Percentiles rank a stretch among this genome's conserved stretches.
phyloP scores from a whole-genome alignment of 768 basidiomycete genomes.

The Lactarius hengduanensis region DNA sequence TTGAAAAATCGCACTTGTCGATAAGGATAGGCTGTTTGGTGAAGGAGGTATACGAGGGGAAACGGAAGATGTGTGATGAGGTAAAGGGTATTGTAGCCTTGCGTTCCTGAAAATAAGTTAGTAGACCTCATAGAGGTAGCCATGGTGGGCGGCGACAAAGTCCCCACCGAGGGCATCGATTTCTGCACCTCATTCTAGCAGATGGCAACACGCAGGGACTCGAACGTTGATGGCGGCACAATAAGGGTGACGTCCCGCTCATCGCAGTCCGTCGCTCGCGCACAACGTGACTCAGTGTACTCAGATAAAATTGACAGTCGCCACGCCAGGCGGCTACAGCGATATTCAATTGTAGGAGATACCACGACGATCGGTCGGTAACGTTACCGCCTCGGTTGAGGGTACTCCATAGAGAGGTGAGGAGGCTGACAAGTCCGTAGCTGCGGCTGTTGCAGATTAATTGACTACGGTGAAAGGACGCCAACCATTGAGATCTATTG shows the following conservation, averaged over 20 bases:
- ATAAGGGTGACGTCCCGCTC: conserved; percentile 92
- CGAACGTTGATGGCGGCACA: conserved; percentile 99
- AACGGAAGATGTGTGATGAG: conserved; percentile 97
- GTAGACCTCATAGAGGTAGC: conserved; percentile 85
- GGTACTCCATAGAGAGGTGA: not conserved
- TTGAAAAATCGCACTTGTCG: conserved; percentile 80
- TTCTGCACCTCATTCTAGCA: conserved; percentile 90
- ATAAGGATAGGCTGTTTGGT: conserved; percentile 94
- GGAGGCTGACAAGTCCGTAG: conserved; percentile 42
- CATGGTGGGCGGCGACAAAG: conserved; percentile 88
- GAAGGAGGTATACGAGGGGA: conserved; percentile 86
- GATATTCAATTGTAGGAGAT: conserved; percentile 55
- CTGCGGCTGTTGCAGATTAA: conserved; percentile 40
- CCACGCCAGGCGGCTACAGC: conserved; percentile 88
- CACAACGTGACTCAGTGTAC: conserved; percentile 54
- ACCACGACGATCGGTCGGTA: not conserved
- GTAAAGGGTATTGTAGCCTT: conserved; percentile 95
- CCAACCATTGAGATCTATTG: conserved; percentile 13
- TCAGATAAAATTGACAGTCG: conserved; percentile 60
- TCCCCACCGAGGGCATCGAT: conserved; percentile 99
- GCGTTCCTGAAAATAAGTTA: conserved; percentile 83
- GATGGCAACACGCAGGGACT: conserved; percentile 75
- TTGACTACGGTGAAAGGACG: conserved; percentile 43
- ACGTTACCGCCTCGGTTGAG: conserved; percentile 12
- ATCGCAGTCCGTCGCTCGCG: conserved; percentile 76